Evolutionary conservation across 345 rosid genomes (phyloP).

Genomic region (Conringia planisiliqua): DNA sequence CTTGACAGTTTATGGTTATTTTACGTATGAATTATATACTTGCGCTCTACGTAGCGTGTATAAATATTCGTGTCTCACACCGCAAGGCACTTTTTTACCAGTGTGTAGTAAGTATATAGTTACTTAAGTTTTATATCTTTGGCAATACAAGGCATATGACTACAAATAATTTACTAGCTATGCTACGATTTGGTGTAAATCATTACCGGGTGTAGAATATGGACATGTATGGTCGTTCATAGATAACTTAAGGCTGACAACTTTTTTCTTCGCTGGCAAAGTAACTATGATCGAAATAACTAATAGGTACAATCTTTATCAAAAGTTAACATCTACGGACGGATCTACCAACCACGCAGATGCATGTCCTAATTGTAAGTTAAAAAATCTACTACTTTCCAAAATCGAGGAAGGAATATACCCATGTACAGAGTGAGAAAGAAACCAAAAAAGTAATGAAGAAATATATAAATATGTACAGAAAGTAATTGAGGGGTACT

Average conservation of each 20-base stretch:
- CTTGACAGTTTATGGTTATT: neutral
- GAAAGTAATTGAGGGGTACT: conserved; percentile 14
- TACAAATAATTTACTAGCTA: neutral
- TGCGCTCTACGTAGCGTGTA: neutral
- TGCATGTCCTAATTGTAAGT: neutral
- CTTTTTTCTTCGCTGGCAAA: neutral
- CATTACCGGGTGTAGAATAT: neutral
- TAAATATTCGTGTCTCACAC: neutral
- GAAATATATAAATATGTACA: conserved; percentile 2
- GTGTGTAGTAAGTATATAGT: neutral
- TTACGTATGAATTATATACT: neutral
- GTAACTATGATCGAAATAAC: neutral
- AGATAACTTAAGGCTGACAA: neutral
- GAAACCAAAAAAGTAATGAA: neutral
- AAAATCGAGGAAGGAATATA: neutral
- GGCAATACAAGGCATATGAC: neutral
- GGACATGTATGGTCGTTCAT: neutral
- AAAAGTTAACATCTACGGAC: neutral
- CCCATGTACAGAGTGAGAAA: neutral
- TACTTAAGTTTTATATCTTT: neutral
- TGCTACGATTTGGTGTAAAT: neutral
- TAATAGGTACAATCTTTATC: no score
- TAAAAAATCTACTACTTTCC: neutral
- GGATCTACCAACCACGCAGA: neutral
- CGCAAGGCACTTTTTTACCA: neutral